These are phyloP conservation scores for Boletus rex-veris DNA, from an alignment of 768 basidiomycete species.

Conservation along the genomic window DNA sequence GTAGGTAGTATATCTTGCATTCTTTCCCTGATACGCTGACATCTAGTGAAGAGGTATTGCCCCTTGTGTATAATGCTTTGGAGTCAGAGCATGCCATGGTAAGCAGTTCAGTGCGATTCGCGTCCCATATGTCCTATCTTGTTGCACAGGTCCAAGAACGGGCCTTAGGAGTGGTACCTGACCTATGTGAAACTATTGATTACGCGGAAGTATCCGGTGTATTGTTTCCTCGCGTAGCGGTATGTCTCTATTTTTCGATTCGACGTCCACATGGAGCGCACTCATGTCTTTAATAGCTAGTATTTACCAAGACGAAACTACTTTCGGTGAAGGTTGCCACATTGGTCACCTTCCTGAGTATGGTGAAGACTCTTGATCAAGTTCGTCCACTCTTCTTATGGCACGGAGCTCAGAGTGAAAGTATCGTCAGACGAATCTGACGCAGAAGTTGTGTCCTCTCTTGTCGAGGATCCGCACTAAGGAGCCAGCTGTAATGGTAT, in stretches of 20 bases:
- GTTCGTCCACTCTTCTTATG: constrained; percentile 34
- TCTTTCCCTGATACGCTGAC: constrained; percentile 3
- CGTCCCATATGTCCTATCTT: constrained; percentile 3
- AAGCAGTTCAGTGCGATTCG: constrained; percentile 17
- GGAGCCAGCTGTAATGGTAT: constrained; percentile 91
- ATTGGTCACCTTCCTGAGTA: constrained; percentile 72
- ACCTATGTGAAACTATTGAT: constrained; percentile 88
- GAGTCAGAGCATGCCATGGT: constrained; percentile 92
- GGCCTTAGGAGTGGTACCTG: constrained; percentile 79
- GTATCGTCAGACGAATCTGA: constrained; percentile 68
- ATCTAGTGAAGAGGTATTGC: constrained; percentile 73
- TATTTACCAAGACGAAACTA: constrained; percentile 90
- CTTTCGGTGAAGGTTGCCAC: constrained; percentile 91
- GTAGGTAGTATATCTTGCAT: constrained; percentile 43
- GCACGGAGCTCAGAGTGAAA: not conserved
- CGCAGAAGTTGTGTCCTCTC: constrained; percentile 92
- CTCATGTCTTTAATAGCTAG: constrained; percentile 50
- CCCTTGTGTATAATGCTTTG: constrained; percentile 91
- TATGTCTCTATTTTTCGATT: constrained; percentile 37
- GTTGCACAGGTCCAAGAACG: constrained; percentile 81
- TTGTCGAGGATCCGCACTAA: constrained; percentile 94
- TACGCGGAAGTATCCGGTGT: constrained; percentile 92
- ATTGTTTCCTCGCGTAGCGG: constrained; percentile 90
- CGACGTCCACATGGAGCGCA: not conserved
- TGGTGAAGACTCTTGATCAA: constrained; percentile 91